Evolutionary conservation across 176 grass and related monocot genomes (phyloP).

Genomic region (Aegilops sharonensis): DNA sequence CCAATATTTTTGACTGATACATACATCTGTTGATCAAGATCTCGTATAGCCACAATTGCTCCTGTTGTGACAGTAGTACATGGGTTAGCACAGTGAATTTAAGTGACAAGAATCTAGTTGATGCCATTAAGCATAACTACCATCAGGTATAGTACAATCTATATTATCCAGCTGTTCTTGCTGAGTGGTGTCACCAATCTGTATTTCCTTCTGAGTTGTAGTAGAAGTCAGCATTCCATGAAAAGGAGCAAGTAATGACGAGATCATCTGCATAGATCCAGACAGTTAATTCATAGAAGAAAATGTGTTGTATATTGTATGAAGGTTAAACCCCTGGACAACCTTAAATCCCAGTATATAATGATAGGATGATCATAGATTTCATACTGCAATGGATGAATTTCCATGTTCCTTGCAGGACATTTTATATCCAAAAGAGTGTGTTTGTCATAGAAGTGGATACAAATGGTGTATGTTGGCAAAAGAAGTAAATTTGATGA

Average conservation of each 20-base stretch:
- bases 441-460: slow-evolving; percentile 21
- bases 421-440: slow-evolving; percentile 24
- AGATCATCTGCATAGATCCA: slow-evolving; percentile 57
- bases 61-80: slow-evolving; percentile 45
- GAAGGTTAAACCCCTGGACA: slow-evolving; percentile 2
- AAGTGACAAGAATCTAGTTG: slow-evolving; percentile 18
- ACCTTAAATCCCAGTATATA: slow-evolving; percentile 3
- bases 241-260: slow-evolving; percentile 55
- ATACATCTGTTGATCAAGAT: slow-evolving; percentile 83
- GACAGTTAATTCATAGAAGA: slow-evolving; percentile 10
- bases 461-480: background rate
- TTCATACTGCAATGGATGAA: background rate
- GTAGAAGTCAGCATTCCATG: slow-evolving; percentile 45
- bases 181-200: slow-evolving; percentile 21
- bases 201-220: slow-evolving; percentile 38
- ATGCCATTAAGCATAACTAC: slow-evolving; percentile 45
- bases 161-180: slow-evolving; percentile 41
- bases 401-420: background rate
- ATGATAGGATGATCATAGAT: slow-evolving; percentile 10
- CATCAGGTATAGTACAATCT: slow-evolving; percentile 65
- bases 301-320: slow-evolving; percentile 1
- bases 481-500: background rate
- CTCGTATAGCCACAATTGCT: slow-evolving; percentile 74
- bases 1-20: slow-evolving; percentile 59
- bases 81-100: slow-evolving; percentile 23